A percentile compares a stretch with the other conserved stretches of the same genome.
These are phyloP conservation scores for Chlamydomonas incerta DNA, from an alignment of 139 green algal genomes.

Conservation along the genomic window DNA sequence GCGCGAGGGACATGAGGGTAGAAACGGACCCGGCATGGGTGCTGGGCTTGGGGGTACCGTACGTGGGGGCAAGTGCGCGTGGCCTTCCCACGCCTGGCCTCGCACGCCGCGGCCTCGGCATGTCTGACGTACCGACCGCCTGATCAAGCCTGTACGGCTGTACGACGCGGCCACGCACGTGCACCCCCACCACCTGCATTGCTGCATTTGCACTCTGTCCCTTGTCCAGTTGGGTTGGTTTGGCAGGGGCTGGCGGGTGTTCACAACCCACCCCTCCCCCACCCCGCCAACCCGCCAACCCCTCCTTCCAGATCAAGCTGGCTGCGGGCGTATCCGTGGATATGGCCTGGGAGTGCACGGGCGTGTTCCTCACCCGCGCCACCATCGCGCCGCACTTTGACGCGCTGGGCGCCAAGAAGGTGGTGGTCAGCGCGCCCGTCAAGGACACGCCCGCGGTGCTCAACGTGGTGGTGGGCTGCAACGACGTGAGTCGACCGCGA, in stretches of 20 bases:
- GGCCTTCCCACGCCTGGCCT: no score
- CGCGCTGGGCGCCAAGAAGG: slow-evolving; percentile 61
- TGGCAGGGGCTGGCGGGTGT: not conserved
- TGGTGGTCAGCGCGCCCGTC: slow-evolving; percentile 87
- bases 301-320: not conserved
- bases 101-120: no score
- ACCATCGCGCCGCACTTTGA: slow-evolving; percentile 78
- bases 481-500: slow-evolving; percentile 74
- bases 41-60: no score
- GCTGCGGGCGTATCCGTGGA: slow-evolving; percentile 42
- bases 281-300: not conserved
- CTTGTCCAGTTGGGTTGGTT: no score
- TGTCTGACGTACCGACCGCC: no score
- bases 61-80: no score
- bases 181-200: no score
- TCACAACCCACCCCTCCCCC: not conserved
- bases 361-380: slow-evolving; percentile 75
- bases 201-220: no score
- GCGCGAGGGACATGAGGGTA: no score
- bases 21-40: no score
- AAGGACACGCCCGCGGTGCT: slow-evolving; percentile 83
- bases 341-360: slow-evolving; percentile 79
- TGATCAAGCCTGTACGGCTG: no score
- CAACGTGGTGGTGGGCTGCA: slow-evolving; percentile 88
- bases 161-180: no score